A percentile compares a stretch with the other conserved stretches of the same genome.
phyloP scores from a whole-genome alignment of 768 basidiomycete species.

The Leccinum rimulosum region DNA sequence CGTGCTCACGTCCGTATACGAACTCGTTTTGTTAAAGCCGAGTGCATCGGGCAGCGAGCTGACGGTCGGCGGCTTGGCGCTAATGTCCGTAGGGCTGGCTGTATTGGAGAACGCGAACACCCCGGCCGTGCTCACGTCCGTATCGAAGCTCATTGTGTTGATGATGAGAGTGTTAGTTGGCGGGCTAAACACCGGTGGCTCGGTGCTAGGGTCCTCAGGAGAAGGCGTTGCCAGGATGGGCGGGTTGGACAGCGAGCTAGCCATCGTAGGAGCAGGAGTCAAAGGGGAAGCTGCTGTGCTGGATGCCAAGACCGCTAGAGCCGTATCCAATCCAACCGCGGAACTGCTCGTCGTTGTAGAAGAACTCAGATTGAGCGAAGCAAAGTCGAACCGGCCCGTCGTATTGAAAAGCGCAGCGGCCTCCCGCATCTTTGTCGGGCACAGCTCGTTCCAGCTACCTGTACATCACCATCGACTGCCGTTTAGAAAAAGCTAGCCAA shows the following conservation, averaged over 20 bases:
- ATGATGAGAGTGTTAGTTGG: too few relatives aligned
- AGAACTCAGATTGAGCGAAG: conserved; percentile 7
- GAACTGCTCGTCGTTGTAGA: background rate
- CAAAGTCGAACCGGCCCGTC: conserved; percentile 19
- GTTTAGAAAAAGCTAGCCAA: background rate
- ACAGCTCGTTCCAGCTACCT: conserved; percentile 23
- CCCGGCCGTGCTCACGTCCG: too few relatives aligned
- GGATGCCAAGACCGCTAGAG: background rate
- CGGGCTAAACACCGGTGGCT: too few relatives aligned
- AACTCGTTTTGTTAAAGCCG: conserved; percentile 5
- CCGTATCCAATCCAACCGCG: background rate
- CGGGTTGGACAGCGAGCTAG: background rate
- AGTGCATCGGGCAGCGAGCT: background rate
- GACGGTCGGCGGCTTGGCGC: background rate
- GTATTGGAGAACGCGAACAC: too few relatives aligned
- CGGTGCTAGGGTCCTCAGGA: background rate
- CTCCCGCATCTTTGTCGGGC: conserved; percentile 17
- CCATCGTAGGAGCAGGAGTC: background rate
- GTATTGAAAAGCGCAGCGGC: conserved; percentile 17
- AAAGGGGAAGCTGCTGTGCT: background rate
- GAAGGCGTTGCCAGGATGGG: background rate
- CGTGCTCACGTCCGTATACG: conserved; percentile 16
- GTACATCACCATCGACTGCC: background rate
- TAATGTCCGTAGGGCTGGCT: background rate
- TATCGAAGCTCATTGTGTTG: too few relatives aligned